Conservation (phyloP, 352 stramenopile genomes). For the Pythium aristosporum region DNA sequence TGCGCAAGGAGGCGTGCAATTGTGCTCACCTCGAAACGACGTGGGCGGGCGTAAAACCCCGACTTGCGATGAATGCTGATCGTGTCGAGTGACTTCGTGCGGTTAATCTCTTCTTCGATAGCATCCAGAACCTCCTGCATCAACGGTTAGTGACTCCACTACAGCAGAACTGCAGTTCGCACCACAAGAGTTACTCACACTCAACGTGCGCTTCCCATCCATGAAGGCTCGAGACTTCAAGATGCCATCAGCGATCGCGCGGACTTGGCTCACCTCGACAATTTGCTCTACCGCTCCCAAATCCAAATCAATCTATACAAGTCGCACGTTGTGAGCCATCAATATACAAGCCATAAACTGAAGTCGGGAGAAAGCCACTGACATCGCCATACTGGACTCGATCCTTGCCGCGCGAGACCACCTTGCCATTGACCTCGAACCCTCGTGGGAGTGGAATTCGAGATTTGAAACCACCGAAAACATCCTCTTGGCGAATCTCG, state of each 20-base stretch:
- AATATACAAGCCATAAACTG: not conserved
- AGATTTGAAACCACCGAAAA: conserved; percentile 48
- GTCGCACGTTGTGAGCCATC: not conserved
- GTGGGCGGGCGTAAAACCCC: conserved; percentile 76
- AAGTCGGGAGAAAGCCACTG: conserved; percentile 4
- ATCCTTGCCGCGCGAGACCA: conserved; percentile 65
- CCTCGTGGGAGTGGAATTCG: conserved; percentile 54
- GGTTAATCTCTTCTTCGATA: conserved; percentile 70
- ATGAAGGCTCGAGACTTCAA: conserved; percentile 52
- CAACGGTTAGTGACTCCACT: not conserved
- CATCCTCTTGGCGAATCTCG: conserved; percentile 46
- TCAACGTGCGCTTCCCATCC: conserved; percentile 58
- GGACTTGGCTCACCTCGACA: conserved; percentile 87
- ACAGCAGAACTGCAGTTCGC: not conserved
- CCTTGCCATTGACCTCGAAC: conserved; percentile 74
- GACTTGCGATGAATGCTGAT: conserved; percentile 54
- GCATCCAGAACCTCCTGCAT: conserved; percentile 55
- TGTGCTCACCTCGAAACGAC: conserved; percentile 70
- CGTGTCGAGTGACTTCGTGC: conserved; percentile 58
- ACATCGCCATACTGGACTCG: conserved; percentile 89
- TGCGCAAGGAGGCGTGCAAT: not conserved
- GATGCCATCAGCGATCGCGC: conserved; percentile 74
- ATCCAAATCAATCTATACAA: conserved; percentile 78
- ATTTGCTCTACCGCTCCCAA: conserved; percentile 86
- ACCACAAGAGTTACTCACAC: conserved; percentile 25